Conservation (phyloP, 371 early-diverging fungal species). For the Rhizopus microsporus region DNA sequence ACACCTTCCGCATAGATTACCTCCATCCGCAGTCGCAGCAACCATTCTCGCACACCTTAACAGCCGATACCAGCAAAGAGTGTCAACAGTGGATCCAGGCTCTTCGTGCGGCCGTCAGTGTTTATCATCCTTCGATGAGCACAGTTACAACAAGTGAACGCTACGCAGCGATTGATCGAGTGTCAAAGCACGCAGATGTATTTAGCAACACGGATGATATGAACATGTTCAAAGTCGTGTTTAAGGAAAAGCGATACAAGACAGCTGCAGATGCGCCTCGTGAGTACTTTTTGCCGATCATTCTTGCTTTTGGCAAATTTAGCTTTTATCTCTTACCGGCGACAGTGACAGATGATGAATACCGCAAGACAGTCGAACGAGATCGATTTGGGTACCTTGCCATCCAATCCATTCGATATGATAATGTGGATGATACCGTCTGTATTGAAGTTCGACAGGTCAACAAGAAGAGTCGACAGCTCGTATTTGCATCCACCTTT, state of each 20-base stretch:
- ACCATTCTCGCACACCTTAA: constrained; percentile 16
- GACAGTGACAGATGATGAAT: constrained; percentile 20
- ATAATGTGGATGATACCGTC: constrained; percentile 37
- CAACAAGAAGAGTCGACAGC: constrained; percentile 18
- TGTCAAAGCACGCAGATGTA: constrained; percentile 37
- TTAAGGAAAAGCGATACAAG: constrained; percentile 35
- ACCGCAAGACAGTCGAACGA: constrained; percentile 34
- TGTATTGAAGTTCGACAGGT: constrained; percentile 32
- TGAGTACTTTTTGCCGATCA: constrained; percentile 33
- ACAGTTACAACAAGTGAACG: constrained; percentile 23
- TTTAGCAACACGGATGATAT: constrained; percentile 24
- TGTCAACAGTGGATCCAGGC: constrained; percentile 34
- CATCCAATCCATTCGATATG: constrained; percentile 29
- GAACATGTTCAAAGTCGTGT: constrained; percentile 38
- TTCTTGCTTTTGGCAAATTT: constrained; percentile 44
- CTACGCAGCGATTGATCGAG: constrained; percentile 27
- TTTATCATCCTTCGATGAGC: constrained; percentile 24
- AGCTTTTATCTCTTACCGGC: constrained; percentile 42
- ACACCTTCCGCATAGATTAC: constrained; percentile 37
- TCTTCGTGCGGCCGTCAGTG: constrained; percentile 23
- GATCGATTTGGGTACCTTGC: constrained; percentile 45
- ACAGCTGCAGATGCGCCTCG: constrained; percentile 14
- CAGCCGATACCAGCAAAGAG: constrained; percentile 21
- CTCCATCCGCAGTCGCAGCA: constrained; percentile 32
- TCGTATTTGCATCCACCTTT: constrained; percentile 35